Conservation (phyloP, 2,329 filamentous ascomycete genomes). For the Emmonsia crescens region DNA sequence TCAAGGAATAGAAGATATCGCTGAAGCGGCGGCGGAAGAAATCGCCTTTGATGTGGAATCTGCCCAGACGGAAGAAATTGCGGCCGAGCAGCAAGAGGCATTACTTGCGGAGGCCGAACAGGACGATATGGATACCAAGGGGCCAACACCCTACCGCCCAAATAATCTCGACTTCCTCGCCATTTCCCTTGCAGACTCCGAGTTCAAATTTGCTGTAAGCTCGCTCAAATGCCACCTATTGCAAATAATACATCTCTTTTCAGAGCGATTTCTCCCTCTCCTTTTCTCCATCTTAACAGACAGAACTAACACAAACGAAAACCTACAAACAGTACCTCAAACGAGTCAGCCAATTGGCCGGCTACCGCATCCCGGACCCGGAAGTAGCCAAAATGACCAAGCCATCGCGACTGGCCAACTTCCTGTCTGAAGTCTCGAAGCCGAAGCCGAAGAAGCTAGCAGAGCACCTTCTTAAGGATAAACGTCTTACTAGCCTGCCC, state of each 20-base stretch:
- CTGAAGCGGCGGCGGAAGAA: constrained; percentile 1
- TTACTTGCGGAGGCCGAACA: constrained; percentile 4
- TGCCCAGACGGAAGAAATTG: neutral
- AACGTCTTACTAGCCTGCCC: constrained; percentile 42
- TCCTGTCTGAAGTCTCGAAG: constrained; percentile 31
- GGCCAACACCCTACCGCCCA: constrained; percentile 2
- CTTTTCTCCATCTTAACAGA: neutral
- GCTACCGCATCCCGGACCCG: constrained; percentile 61
- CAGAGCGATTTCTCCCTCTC: no score
- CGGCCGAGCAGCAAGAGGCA: constrained; percentile 8
- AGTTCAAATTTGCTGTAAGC: constrained; percentile 65
- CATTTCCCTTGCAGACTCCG: constrained; percentile 45
- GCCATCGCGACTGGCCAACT: constrained; percentile 44
- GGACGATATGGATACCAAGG: neutral
- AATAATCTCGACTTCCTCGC: constrained; percentile 46
- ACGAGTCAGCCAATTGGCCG: constrained; percentile 70
- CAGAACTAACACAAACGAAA: neutral
- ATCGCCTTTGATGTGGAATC: constrained; percentile 5
- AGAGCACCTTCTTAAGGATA: constrained; percentile 42
- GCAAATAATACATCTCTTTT: neutral
- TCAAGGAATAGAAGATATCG: constrained; percentile 6
- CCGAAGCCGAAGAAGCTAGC: constrained; percentile 47
- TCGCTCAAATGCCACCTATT: neutral
- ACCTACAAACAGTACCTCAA: constrained; percentile 56
- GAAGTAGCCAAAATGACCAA: constrained; percentile 48